Percentiles rank a stretch among this genome's conserved stretches.
Conservation (phyloP, 805 yeast species). For the Saccharomyces paradoxus region DNA sequence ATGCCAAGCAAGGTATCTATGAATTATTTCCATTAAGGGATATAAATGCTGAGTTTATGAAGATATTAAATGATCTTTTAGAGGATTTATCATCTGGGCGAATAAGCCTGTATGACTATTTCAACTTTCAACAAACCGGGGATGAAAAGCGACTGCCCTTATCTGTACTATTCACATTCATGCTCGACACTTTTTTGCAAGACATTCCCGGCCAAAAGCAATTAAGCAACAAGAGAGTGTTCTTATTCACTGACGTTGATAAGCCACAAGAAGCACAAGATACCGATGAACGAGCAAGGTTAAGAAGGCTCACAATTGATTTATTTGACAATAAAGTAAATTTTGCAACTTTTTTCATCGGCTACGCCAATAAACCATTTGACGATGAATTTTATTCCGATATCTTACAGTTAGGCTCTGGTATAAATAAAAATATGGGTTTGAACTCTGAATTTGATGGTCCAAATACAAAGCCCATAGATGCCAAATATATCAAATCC, state of each 20-base stretch:
- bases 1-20: conserved; percentile 37
- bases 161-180: conserved; percentile 39
- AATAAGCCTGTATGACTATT: conserved; percentile 23
- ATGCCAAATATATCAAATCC: conserved; percentile 37
- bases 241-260: conserved; percentile 71
- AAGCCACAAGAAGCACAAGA: conserved; percentile 45
- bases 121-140: conserved; percentile 23
- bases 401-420: conserved; percentile 33
- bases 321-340: conserved; percentile 41
- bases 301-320: conserved; percentile 54
- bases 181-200: conserved; percentile 48
- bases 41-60: conserved; percentile 51
- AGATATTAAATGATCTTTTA: conserved; percentile 42
- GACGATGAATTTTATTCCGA: conserved; percentile 45
- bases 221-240: conserved; percentile 50
- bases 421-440: conserved; percentile 5
- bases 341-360: conserved; percentile 58
- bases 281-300: conserved; percentile 34
- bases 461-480: conserved; percentile 37
- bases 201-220: conserved; percentile 33
- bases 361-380: conserved; percentile 32
- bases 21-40: conserved; percentile 46
- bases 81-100: conserved; percentile 33
- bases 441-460: conserved; percentile 26
- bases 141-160: conserved; percentile 27